Percentiles rank a stretch among this genome's conserved stretches.
phyloP scores from a whole-genome alignment of 1,284 basidiomycete genomes.

The Fistulina hepatica region DNA sequence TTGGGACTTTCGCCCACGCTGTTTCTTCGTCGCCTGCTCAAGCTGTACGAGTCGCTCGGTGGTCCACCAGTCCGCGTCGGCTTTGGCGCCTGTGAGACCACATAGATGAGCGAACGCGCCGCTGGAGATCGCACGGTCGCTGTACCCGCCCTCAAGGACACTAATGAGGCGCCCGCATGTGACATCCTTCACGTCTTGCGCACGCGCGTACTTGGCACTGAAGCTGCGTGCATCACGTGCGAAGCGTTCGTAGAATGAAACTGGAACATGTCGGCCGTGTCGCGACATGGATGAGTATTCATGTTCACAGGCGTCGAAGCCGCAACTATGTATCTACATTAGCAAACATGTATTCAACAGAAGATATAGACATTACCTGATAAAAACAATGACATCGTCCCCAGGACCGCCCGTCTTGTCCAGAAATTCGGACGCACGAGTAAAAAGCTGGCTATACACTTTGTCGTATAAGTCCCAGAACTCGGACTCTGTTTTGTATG shows the following conservation, averaged over 20 bases:
- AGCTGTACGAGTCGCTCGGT: conserved; percentile 38
- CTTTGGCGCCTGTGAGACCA: conserved; percentile 62
- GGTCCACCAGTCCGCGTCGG: conserved; percentile 52
- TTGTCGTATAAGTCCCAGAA: conserved; percentile 67
- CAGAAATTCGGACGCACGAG: conserved; percentile 66
- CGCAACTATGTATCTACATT: conserved; percentile 40
- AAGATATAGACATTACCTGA: conserved; percentile 49
- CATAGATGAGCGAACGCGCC: conserved; percentile 72
- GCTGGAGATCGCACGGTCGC: conserved; percentile 76
- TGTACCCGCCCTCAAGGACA: conserved; percentile 92
- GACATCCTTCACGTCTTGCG: too few relatives aligned
- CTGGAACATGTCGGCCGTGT: conserved; percentile 84
- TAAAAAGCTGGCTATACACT: conserved; percentile 62
- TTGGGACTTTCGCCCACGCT: conserved; percentile 24
- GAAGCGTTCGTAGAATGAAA: conserved; percentile 80
- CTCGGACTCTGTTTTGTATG: conserved; percentile 62
- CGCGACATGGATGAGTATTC: conserved; percentile 89
- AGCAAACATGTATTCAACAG: conserved; percentile 1
- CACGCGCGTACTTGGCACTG: conserved; percentile 49
- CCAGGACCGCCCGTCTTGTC: conserved; percentile 51
- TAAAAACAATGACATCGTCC: conserved; percentile 72
- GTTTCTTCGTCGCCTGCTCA: conserved; percentile 60
- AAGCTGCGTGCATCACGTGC: conserved; percentile 63
- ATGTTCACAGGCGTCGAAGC: conserved; percentile 91
- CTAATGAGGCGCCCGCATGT: conserved; percentile 71